Percentiles rank a stretch among this genome's conserved stretches.
Evolutionary conservation across 2,329 filamentous ascomycete genomes (phyloP).

Genomic region (Penicillium sumatraense): DNA sequence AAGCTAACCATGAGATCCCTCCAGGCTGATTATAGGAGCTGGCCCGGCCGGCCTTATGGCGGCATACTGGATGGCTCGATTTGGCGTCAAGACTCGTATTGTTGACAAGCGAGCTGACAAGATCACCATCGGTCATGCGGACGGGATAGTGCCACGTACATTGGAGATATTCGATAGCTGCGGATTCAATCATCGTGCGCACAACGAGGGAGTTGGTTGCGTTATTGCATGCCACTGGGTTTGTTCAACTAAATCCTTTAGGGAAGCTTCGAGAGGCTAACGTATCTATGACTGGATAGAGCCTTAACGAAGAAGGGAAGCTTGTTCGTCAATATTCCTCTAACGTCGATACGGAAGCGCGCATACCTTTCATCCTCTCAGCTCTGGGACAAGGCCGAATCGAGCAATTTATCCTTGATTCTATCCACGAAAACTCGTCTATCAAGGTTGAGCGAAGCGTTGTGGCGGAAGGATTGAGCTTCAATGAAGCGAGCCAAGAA

Average conservation of each 20-base stretch:
- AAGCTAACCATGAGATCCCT: too few relatives aligned
- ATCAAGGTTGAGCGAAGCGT: conserved; percentile 64
- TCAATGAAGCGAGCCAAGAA: conserved; percentile 58
- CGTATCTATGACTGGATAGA: too few relatives aligned
- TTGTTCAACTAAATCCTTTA: too few relatives aligned
- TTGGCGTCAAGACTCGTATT: conserved; percentile 54
- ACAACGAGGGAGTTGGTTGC: too few relatives aligned
- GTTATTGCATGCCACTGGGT: too few relatives aligned
- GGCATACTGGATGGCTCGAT: conserved; percentile 55
- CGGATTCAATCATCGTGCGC: conserved; percentile 42
- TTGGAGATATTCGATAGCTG: conserved; percentile 77
- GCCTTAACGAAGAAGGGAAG: background rate
- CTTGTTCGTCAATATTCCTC: background rate
- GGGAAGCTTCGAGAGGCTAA: too few relatives aligned
- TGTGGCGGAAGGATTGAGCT: conserved; percentile 58
- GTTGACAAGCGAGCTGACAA: conserved; percentile 49
- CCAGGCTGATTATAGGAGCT: conserved; percentile 55
- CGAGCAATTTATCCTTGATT: conserved; percentile 69
- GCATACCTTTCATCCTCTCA: too few relatives aligned
- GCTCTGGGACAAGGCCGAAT: conserved; percentile 76
- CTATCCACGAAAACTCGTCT: conserved; percentile 59
- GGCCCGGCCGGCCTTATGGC: conserved; percentile 56
- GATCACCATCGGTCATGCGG: conserved; percentile 48
- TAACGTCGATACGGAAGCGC: too few relatives aligned
- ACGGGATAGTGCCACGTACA: conserved; percentile 67